Percentiles rank a stretch among this genome's conserved stretches.
These are phyloP conservation scores for Lactarius hatsudake DNA, from an alignment of 768 basidiomycete genomes.

Conservation along the genomic window DNA sequence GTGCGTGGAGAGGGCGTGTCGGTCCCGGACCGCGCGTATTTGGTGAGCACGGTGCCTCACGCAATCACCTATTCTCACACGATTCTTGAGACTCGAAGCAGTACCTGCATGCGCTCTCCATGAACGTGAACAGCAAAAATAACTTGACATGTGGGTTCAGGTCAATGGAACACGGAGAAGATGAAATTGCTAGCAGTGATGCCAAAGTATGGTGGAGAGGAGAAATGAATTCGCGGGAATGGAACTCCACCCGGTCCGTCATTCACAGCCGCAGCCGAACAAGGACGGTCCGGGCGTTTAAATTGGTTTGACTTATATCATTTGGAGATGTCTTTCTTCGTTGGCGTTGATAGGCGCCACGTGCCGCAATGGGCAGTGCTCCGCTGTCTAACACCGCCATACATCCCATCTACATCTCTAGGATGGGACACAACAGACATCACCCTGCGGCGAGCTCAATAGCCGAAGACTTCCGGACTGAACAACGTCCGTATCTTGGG, in stretches of 20 bases:
- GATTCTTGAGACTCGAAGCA: not conserved
- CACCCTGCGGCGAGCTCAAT: conserved; percentile 4
- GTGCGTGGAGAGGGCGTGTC: conserved; percentile 8
- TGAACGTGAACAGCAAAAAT: not conserved
- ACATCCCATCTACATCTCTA: not conserved
- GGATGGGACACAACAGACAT: conserved; percentile 3
- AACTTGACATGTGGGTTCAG: not conserved
- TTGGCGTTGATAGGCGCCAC: conserved; percentile 14
- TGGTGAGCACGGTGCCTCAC: not conserved
- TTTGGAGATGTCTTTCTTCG: not conserved
- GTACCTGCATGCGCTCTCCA: not conserved
- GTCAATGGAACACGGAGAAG: not conserved
- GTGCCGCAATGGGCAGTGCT: conserved; percentile 11
- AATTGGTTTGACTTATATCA: conserved; percentile 6
- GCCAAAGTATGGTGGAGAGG: not conserved
- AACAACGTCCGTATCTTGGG: conserved; percentile 4
- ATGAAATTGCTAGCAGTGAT: not conserved
- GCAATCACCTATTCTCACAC: not conserved
- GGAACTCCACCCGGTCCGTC: conserved; percentile 12
- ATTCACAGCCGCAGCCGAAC: conserved; percentile 22
- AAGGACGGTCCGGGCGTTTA: conserved; percentile 1
- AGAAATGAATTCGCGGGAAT: not conserved
- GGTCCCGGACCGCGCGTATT: conserved; percentile 1
- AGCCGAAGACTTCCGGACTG: conserved; percentile 18
- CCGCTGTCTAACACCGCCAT: conserved; percentile 7